Conservation (phyloP, 371 early-diverging fungal genomes). For the Blyttiomyces sp. region DNA sequence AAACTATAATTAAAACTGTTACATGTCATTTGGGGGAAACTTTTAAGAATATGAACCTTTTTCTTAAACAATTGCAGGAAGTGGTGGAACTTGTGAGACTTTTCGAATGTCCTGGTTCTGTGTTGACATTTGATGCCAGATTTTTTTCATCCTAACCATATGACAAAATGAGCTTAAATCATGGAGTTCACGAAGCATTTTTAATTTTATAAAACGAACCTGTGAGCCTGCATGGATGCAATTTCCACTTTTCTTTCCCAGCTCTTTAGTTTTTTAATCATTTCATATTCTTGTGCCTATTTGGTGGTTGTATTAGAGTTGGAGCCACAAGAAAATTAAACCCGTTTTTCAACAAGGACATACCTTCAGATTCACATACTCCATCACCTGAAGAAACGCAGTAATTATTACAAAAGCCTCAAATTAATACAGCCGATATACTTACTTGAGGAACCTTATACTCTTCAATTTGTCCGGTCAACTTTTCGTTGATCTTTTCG, state of each 20-base stretch:
- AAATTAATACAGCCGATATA: neutral
- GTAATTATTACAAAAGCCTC: neutral
- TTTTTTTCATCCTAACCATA: constrained; percentile 28
- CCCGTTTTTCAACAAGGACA: too few relatives aligned
- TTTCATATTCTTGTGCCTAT: constrained; percentile 42
- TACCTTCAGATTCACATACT: constrained; percentile 42
- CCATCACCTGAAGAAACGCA: constrained; percentile 39
- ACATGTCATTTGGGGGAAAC: too few relatives aligned
- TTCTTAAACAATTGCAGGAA: too few relatives aligned
- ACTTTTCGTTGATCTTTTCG: constrained; percentile 20
- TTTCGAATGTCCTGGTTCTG: too few relatives aligned
- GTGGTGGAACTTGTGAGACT: too few relatives aligned
- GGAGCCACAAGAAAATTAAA: constrained; percentile 2
- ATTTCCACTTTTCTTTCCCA: constrained; percentile 55
- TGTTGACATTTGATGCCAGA: constrained; percentile 35
- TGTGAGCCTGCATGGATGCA: constrained; percentile 41
- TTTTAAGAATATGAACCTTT: too few relatives aligned
- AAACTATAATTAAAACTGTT: too few relatives aligned
- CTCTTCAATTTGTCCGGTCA: constrained; percentile 36
- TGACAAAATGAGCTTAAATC: neutral
- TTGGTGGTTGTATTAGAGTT: neutral
- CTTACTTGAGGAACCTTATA: constrained; percentile 44
- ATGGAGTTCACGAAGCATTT: neutral
- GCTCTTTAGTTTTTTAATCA: constrained; percentile 38
- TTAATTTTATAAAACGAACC: constrained; percentile 17